These are phyloP conservation scores for Mycena capillaripes DNA, from an alignment of 768 basidiomycete genomes.

Conservation along the genomic window DNA sequence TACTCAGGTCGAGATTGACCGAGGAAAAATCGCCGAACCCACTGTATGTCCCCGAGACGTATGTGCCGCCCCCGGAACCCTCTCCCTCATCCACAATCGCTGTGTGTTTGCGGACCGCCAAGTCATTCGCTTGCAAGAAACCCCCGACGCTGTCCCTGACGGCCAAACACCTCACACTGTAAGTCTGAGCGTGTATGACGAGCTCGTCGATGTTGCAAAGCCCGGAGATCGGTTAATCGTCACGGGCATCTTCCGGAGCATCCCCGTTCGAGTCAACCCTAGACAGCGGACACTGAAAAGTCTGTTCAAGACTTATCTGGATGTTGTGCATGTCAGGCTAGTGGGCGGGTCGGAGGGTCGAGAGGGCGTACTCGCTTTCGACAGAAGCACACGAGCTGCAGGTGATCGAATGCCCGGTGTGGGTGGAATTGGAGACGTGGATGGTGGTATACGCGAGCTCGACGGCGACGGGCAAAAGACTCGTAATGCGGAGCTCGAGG, in stretches of 20 bases:
- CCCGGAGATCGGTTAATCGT: constrained; percentile 94
- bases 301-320: constrained; percentile 97
- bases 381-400: constrained; percentile 80
- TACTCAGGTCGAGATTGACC: constrained; percentile 96
- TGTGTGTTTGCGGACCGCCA: constrained; percentile 97
- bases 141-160: constrained; percentile 97
- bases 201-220: constrained; percentile 95
- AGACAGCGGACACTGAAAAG: constrained; percentile 93
- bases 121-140: constrained; percentile 95
- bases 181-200: constrained; percentile 97
- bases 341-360: constrained; percentile 73
- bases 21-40: constrained; percentile 98
- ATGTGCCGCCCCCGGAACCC: constrained; percentile 88
- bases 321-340: constrained; percentile 92
- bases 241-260: constrained; percentile 94
- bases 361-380: constrained; percentile 75
- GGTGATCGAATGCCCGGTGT: constrained; percentile 79
- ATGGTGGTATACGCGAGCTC: constrained; percentile 73
- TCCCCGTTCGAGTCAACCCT: constrained; percentile 96
- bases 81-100: constrained; percentile 97
- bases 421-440: constrained; percentile 78
- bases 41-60: constrained; percentile 93
- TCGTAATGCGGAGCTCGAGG: constrained; percentile 82
- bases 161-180: constrained; percentile 99
- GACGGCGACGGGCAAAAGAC: constrained; percentile 57